Evolutionary conservation across 208 protist species (phyloP), one percentile per base, ranked within the genome.

Genomic region (Trypanosoma congolense): DNA sequence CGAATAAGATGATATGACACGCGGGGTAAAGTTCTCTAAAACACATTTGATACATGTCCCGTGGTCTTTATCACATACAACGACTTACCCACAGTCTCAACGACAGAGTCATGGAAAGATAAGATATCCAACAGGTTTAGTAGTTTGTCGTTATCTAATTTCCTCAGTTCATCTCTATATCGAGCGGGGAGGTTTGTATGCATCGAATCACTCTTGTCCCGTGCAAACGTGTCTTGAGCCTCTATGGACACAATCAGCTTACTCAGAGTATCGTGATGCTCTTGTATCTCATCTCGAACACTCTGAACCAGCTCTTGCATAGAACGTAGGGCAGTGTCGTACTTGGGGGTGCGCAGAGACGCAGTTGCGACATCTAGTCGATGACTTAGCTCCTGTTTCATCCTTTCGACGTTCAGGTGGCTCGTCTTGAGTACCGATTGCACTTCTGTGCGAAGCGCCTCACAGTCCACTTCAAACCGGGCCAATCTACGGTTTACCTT

Each of bases 81-180:
- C 0, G 81, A 77, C 65, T 87, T 85, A 42, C 86, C 86, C 0
- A 90, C 73, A 2, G 75, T 87, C 29, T 87, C 77, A 25, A 90
- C 73, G 28, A 88, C 82, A 2, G 73, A 67, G 12, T 88, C 80
- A 46, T 90, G 74, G 33, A 88, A 93, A 45, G 77, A 87, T 0
- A 93, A 68, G 40, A 93, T 79, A 50, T 93, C 86, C 4, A 93
- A 51, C 10, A 93, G 29, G 52, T 90, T 93, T 18, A 93, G 61
- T 53, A 93, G 52, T 38, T 73, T 70, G 40, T 93, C 86, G 30
- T 84, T 78, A n/a, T 84, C 67, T 48, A 90, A 46, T 45, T 73
- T 73, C 1, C 75, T 73, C 68, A 93, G 64, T 44, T 87, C 73
- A 19, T 62, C 67, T 38, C 86, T 76, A 51, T 85, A 93, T 56